Conservation (phyloP, 2,329 filamentous ascomycete genomes). For the Apiospora aurea region DNA sequence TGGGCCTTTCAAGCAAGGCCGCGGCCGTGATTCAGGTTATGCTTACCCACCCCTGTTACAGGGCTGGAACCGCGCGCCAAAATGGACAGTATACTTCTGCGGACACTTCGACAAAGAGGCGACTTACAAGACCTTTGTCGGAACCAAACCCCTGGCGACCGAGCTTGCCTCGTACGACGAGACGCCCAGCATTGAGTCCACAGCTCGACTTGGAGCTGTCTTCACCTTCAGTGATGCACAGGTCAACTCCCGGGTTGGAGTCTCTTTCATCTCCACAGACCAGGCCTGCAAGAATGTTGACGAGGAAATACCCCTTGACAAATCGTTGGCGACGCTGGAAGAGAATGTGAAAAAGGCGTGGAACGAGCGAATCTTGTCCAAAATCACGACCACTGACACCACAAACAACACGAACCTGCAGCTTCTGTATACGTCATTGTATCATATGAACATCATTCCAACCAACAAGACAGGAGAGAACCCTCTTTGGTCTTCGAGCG, state of each 20-base stretch:
- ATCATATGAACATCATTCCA: slow-evolving; percentile 73
- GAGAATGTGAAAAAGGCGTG: slow-evolving; percentile 58
- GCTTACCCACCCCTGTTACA: slow-evolving; percentile 33
- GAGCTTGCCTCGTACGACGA: slow-evolving; percentile 42
- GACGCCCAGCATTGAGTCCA: slow-evolving; percentile 24
- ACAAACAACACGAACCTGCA: slow-evolving; percentile 59
- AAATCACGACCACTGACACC: slow-evolving; percentile 66
- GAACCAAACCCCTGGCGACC: slow-evolving; percentile 40
- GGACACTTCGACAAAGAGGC: slow-evolving; percentile 61
- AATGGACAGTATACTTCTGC: slow-evolving; percentile 71
- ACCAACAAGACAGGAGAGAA: slow-evolving; percentile 77
- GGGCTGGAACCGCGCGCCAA: slow-evolving; percentile 69
- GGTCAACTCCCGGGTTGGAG: slow-evolving; percentile 67
- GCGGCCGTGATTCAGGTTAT: background rate
- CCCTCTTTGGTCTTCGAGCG: slow-evolving; percentile 66
- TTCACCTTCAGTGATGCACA: slow-evolving; percentile 58
- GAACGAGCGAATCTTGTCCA: slow-evolving; percentile 68
- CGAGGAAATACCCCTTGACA: slow-evolving; percentile 58
- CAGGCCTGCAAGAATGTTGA: slow-evolving; percentile 68
- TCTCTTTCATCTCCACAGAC: slow-evolving; percentile 70
- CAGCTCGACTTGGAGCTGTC: slow-evolving; percentile 54
- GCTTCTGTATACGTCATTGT: slow-evolving; percentile 72
- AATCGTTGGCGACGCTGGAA: slow-evolving; percentile 52
- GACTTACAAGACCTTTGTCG: slow-evolving; percentile 54
- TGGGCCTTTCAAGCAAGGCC: background rate